Percentiles rank a stretch among this genome's conserved stretches.
phyloP scores from a whole-genome alignment of 2,329 filamentous ascomycete species.

The Blastomyces silverae region DNA sequence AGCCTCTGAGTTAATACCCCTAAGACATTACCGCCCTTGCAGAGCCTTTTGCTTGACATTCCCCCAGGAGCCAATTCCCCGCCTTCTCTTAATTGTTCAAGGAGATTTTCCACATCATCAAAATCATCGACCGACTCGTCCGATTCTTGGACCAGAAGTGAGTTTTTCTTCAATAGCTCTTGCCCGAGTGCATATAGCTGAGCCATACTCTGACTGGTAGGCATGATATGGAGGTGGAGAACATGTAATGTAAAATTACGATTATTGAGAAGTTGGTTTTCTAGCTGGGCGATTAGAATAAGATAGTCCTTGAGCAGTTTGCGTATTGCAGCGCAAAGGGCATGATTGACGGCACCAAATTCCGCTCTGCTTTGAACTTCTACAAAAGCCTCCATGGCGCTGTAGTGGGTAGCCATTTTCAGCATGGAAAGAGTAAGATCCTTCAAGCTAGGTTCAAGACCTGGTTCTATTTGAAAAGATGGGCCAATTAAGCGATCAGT shows the following conservation, averaged over 20 bases:
- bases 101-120: constrained; percentile 84
- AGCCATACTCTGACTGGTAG: constrained; percentile 82
- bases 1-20: constrained; percentile 77
- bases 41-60: constrained; percentile 81
- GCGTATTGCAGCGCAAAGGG: constrained; percentile 87
- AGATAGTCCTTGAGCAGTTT: constrained; percentile 90
- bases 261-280: constrained; percentile 86
- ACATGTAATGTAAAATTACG: constrained; percentile 86
- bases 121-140: constrained; percentile 65
- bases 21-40: constrained; percentile 94
- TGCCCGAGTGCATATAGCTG: constrained; percentile 83
- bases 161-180: constrained; percentile 82
- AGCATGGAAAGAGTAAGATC: constrained; percentile 85
- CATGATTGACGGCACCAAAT: constrained; percentile 91
- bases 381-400: constrained; percentile 82
- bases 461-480: constrained; percentile 67
- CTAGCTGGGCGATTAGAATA: constrained; percentile 83
- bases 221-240: constrained; percentile 82
- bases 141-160: constrained; percentile 67
- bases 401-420: constrained; percentile 89
- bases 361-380: constrained; percentile 90
- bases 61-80: constrained; percentile 72
- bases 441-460: constrained; percentile 82
- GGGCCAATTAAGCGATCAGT: constrained; percentile 81
- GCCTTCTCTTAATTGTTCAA: constrained; percentile 81